These are phyloP conservation scores for Mucor mucedo DNA, from an alignment of 371 early-diverging fungal genomes.

Conservation along the genomic window DNA sequence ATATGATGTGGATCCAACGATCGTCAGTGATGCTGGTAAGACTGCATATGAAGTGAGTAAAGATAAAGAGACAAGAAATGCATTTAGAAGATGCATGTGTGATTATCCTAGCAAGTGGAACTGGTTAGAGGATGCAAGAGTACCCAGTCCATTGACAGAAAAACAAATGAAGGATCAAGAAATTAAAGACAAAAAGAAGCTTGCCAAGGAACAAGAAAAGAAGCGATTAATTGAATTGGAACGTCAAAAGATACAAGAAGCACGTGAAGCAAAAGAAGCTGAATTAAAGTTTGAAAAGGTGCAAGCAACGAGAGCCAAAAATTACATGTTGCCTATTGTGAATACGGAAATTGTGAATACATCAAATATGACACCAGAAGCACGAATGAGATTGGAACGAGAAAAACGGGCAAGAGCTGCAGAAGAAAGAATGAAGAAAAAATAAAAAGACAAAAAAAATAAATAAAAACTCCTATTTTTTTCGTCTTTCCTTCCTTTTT, in stretches of 20 bases:
- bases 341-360: conserved; percentile 24
- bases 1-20: conserved; percentile 81
- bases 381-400: conserved; percentile 77
- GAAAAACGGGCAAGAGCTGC: conserved; percentile 85
- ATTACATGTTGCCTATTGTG: conserved; percentile 26
- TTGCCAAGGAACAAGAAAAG: conserved; percentile 57
- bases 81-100: conserved; percentile 77
- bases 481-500: conserved; percentile 4
- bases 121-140: conserved; percentile 66
- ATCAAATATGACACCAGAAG: conserved; percentile 75
- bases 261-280: conserved; percentile 44
- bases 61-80: conserved; percentile 78
- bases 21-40: conserved; percentile 61
- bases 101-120: conserved; percentile 69
- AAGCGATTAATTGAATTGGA: conserved; percentile 44
- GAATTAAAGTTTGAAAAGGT: conserved; percentile 41
- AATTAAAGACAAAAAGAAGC: conserved; percentile 65
- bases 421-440: conserved; percentile 65
- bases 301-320: conserved; percentile 29
- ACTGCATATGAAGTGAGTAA: conserved; percentile 84
- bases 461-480: conserved; percentile 10
- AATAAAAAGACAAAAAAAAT: conserved; percentile 10
- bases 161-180: conserved; percentile 60
- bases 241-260: conserved; percentile 27
- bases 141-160: conserved; percentile 79